Base-by-base conservation (phyloP, 2,329 filamentous ascomycete species). In the Monilinia laxa region DNA sequence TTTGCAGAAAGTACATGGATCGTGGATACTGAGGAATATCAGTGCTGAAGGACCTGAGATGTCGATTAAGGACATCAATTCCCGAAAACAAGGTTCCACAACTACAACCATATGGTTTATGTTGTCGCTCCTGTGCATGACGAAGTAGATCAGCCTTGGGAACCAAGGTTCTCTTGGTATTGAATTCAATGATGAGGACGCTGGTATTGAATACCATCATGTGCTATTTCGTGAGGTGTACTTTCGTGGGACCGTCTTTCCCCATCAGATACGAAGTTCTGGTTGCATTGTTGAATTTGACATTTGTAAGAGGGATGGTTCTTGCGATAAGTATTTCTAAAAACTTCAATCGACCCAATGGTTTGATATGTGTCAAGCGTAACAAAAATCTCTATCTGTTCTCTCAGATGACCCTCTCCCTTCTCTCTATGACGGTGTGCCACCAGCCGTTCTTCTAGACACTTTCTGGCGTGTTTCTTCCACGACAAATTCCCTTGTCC, bases 41-140 rank as follows among this genome's bases (percentile, higher is more conserved):
- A 35, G 31, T 35, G 31, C 31, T 35, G 31, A 35, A 9, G 31
- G 7, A 35, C 31, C 31, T 35, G 31, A 35, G 31, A 35, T 35
- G 31, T 9, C 31, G 31, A 35, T 35, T 35, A 35, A 35, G 31
- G 31, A 35, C 7, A 9, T 35, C 31, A 35, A 35, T 35, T 35
- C 31, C 7, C 7, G 31, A 35, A 35, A 35, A 35, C 31, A 35
- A 35, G 31, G 31, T 40, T 7, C 73, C 75, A 53, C 76, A 78
- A 23, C 68, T 60, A 35, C 70, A 72, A 4, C 35, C 53, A 49
- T 70, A 70, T 38, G 68, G 67, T 23, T 65, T 66, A 57, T 71
- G 70, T 25, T 71, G 67, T 10, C 54, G 28, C 28, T 67, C 23
- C 45, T 64, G 62, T 3, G 68, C 59, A 65, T 70, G 69, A 2